Evolutionary conservation across 176 grass and related monocot genomes (phyloP).

Genomic region (Triticum dicoccoides): DNA sequence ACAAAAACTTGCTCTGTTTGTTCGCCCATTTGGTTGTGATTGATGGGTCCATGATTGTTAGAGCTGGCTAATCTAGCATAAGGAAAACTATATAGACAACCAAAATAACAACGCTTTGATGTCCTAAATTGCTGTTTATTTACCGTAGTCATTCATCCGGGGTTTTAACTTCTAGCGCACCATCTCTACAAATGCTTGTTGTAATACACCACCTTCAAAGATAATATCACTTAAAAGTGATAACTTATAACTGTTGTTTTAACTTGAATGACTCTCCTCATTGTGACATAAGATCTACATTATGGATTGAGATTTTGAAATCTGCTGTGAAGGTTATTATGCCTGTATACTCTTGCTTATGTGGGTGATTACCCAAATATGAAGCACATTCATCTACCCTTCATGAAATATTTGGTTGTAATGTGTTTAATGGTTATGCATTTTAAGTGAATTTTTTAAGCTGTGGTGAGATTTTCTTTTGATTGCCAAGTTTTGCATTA

Average conservation of each 20-base stretch:
- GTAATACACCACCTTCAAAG: background rate
- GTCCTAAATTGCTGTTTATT: background rate
- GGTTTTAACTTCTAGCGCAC: background rate
- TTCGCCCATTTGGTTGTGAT: background rate
- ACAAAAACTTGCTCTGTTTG: background rate
- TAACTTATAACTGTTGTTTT: background rate
- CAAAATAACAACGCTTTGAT: background rate
- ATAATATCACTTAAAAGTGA: background rate
- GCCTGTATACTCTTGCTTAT: background rate
- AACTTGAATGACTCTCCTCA: background rate
- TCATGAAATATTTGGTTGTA: background rate
- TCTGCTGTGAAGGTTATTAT: background rate
- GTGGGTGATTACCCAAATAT: background rate
- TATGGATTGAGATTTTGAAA: background rate
- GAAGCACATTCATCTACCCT: background rate
- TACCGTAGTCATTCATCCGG: background rate
- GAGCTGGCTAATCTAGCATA: background rate
- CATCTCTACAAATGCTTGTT: background rate
- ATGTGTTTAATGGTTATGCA: background rate
- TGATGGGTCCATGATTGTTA: background rate
- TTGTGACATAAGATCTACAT: background rate
- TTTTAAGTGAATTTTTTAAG: slow-evolving; percentile 10
- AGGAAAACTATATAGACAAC: background rate
- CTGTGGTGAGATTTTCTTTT: background rate
- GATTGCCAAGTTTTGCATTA: background rate